These are phyloP conservation scores for Euphorbia peplus DNA, from an alignment of 345 rosid genomes.

Conservation along the genomic window DNA sequence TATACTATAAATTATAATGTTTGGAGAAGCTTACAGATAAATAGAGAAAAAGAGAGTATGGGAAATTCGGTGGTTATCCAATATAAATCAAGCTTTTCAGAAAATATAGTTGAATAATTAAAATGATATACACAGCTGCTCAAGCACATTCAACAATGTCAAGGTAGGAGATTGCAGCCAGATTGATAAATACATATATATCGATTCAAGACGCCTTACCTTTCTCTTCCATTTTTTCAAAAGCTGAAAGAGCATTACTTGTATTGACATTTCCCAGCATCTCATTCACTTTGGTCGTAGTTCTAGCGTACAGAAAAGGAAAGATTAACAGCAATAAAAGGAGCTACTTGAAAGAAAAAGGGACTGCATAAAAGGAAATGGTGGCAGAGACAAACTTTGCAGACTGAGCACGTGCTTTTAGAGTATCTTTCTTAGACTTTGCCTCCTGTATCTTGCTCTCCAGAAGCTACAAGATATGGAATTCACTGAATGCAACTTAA, in stretches of 20 bases:
- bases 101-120: background rate
- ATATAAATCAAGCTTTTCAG: background rate
- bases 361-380: conserved; percentile 13
- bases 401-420: conserved; percentile 90
- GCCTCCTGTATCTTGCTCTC: conserved; percentile 99
- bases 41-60: background rate
- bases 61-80: background rate
- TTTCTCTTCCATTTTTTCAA: conserved; percentile 90
- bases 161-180: background rate
- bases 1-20: background rate
- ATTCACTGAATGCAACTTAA: conserved; percentile 22
- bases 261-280: conserved; percentile 76
- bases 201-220: conserved; percentile 34
- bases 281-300: conserved; percentile 74
- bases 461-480: conserved; percentile 55
- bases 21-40: background rate
- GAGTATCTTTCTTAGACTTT: conserved; percentile 90
- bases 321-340: conserved; percentile 9
- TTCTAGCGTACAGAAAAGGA: conserved; percentile 36
- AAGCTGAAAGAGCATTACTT: conserved; percentile 70
- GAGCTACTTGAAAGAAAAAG: conserved; percentile 4
- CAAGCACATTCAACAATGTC: background rate
- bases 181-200: background rate
- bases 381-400: conserved; percentile 52
- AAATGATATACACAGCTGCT: background rate